Percentiles rank a stretch among this genome's conserved stretches.
phyloP scores from a whole-genome alignment of 495 filamentous ascomycete species.

The Penicillium coffeae region DNA sequence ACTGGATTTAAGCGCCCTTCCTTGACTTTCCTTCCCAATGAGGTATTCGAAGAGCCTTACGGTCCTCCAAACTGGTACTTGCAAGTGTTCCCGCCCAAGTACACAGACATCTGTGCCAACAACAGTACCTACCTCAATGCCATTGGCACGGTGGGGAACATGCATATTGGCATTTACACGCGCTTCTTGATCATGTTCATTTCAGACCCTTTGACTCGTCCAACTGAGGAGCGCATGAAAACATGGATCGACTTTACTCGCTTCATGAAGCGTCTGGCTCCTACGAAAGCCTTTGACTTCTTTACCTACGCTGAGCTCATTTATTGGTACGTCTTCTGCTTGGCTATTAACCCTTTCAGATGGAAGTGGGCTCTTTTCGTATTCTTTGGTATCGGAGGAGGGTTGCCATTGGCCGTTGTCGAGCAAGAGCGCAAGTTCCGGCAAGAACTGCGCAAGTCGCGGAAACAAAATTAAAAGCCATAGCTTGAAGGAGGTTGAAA shows the following conservation, averaged over 20 bases:
- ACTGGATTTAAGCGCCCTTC: constrained; percentile 75
- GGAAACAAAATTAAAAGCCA: constrained; percentile 14
- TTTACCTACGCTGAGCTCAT: constrained; percentile 81
- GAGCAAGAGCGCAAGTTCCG: constrained; percentile 55
- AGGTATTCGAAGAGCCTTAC: constrained; percentile 68
- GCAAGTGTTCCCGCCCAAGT: constrained; percentile 67
- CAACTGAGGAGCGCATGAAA: constrained; percentile 70
- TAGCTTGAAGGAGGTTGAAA: too few relatives aligned
- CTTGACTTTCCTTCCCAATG: constrained; percentile 66
- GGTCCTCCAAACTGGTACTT: constrained; percentile 83
- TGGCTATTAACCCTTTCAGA: constrained; percentile 76
- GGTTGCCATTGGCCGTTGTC: constrained; percentile 62
- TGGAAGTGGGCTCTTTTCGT: constrained; percentile 76
- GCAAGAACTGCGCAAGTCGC: constrained; percentile 29
- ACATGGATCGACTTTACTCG: constrained; percentile 83
- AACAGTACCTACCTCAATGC: constrained; percentile 83
- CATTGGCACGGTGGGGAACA: constrained; percentile 77
- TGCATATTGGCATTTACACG: constrained; percentile 87
- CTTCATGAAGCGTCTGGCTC: constrained; percentile 63
- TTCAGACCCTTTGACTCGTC: constrained; percentile 70
- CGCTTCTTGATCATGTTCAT: constrained; percentile 82
- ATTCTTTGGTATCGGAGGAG: constrained; percentile 68
- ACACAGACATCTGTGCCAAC: constrained; percentile 65
- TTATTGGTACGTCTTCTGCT: constrained; percentile 80
- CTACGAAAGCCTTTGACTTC: constrained; percentile 75